These are phyloP conservation scores for Psilocybe sp. DNA, from an alignment of 768 basidiomycete genomes.

Conservation along the genomic window DNA sequence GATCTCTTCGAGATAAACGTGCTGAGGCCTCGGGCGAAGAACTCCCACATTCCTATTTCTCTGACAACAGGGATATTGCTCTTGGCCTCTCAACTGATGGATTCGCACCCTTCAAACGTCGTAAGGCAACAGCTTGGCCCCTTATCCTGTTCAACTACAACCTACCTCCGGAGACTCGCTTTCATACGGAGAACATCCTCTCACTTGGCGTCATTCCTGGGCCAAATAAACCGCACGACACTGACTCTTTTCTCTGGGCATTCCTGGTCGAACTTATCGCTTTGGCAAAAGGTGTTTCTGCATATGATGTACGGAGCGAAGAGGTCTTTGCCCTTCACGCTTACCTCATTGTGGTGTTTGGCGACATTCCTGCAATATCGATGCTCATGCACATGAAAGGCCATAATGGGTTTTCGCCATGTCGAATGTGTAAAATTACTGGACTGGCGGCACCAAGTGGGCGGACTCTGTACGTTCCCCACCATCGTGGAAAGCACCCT, in stretches of 20 bases:
- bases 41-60: conserved; percentile 29
- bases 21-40: conserved; percentile 20
- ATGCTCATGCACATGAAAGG: too few relatives aligned
- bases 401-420: conserved; percentile 29
- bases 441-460: conserved; percentile 12
- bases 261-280: not conserved
- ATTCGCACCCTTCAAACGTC: conserved; percentile 32
- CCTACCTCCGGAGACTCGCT: conserved; percentile 31
- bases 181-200: conserved; percentile 25
- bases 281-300: not conserved
- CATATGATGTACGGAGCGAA: not conserved
- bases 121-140: conserved; percentile 33
- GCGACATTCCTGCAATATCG: conserved; percentile 20
- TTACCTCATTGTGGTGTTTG: conserved; percentile 17
- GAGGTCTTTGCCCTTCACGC: conserved; percentile 14
- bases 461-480: conserved; percentile 25
- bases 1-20: conserved; percentile 10
- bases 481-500: conserved; percentile 18
- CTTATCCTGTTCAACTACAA: too few relatives aligned
- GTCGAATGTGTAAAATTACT: conserved; percentile 33
- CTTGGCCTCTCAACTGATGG: conserved; percentile 40
- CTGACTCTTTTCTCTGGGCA: conserved; percentile 9
- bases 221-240: conserved; percentile 18
- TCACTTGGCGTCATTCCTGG: conserved; percentile 35
- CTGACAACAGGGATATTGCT: conserved; percentile 34